These are phyloP conservation scores for Harringtonia lauricola DNA, from an alignment of 2,329 filamentous ascomycete species.

Conservation along the genomic window DNA sequence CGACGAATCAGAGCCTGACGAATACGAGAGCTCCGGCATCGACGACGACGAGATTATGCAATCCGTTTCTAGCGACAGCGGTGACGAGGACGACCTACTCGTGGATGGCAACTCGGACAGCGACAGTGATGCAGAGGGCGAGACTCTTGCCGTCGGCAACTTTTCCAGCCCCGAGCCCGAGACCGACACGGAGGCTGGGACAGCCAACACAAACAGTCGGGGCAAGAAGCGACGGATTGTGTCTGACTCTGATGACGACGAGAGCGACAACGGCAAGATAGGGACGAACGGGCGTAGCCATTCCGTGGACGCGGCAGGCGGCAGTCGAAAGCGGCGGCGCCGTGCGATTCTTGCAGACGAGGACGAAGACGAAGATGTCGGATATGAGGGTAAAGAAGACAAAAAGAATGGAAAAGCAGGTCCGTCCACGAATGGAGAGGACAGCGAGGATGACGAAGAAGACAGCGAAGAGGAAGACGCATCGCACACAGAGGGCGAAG, in stretches of 20 bases:
- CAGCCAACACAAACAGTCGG: not conserved
- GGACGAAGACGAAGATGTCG: conserved; percentile 1
- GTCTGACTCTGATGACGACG: conserved; percentile 8
- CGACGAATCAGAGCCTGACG: not conserved
- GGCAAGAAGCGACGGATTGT: conserved; percentile 7
- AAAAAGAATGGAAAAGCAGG: not conserved
- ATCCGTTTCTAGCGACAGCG: conserved; percentile 2
- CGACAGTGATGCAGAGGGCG: not conserved
- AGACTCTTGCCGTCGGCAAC: not conserved
- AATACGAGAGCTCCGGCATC: conserved; percentile 4
- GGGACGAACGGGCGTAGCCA: not conserved
- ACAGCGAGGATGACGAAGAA: not conserved
- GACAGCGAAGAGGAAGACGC: not conserved
- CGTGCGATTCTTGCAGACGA: not conserved
- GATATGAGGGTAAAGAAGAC: not conserved
- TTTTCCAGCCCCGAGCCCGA: conserved; percentile 9
- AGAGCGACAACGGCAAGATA: not conserved
- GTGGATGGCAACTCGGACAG: not conserved
- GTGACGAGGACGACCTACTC: conserved; percentile 1
- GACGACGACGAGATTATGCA: conserved; percentile 1
- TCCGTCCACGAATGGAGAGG: not conserved
- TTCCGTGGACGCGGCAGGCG: not conserved
- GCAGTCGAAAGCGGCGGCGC: not conserved
- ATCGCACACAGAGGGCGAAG: too few species aligned
- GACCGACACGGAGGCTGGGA: not conserved